Percentiles rank a stretch among this genome's conserved stretches.
These are phyloP conservation scores for Pulveroboletus ravenelii DNA, from an alignment of 768 basidiomycete species.

Conservation along the genomic window DNA sequence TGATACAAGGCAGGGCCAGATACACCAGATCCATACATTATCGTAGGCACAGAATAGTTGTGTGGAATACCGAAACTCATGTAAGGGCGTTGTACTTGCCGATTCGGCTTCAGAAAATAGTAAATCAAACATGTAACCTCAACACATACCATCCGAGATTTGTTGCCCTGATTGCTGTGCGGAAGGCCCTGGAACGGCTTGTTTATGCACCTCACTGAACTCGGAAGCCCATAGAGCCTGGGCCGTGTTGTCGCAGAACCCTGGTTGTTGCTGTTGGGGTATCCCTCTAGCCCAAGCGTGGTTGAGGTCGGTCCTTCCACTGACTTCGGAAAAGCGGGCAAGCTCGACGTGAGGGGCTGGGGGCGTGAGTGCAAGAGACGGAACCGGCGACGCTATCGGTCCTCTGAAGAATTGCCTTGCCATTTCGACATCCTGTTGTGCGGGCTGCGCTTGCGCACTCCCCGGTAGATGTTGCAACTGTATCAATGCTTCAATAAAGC, in stretches of 20 bases:
- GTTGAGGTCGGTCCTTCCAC: constrained; percentile 35
- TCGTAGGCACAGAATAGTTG: constrained; percentile 31
- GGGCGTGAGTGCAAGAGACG: constrained; percentile 34
- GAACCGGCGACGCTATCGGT: constrained; percentile 30
- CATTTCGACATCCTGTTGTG: constrained; percentile 64
- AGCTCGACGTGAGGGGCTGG: constrained; percentile 31
- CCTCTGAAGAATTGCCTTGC: constrained; percentile 78
- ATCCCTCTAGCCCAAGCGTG: constrained; percentile 54
- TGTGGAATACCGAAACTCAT: constrained; percentile 34
- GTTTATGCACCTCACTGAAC: constrained; percentile 37
- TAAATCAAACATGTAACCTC: neutral
- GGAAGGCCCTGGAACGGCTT: constrained; percentile 22
- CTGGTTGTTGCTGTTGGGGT: constrained; percentile 38
- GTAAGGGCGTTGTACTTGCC: constrained; percentile 35
- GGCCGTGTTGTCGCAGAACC: constrained; percentile 31
- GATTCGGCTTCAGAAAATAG: constrained; percentile 3
- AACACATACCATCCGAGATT: constrained; percentile 22
- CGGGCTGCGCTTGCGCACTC: constrained; percentile 43
- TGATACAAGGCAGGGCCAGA: constrained; percentile 34
- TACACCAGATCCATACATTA: constrained; percentile 33
- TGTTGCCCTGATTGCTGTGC: constrained; percentile 31
- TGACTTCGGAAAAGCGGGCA: constrained; percentile 19
- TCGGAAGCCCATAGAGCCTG: constrained; percentile 54
- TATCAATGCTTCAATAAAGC: neutral
- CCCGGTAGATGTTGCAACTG: constrained; percentile 77